Evolutionary conservation across 192 early-diverging fungal genomes (phyloP), one percentile per base, ranked within the genome.

Genomic region (Rhizoclosmatium sp.): DNA sequence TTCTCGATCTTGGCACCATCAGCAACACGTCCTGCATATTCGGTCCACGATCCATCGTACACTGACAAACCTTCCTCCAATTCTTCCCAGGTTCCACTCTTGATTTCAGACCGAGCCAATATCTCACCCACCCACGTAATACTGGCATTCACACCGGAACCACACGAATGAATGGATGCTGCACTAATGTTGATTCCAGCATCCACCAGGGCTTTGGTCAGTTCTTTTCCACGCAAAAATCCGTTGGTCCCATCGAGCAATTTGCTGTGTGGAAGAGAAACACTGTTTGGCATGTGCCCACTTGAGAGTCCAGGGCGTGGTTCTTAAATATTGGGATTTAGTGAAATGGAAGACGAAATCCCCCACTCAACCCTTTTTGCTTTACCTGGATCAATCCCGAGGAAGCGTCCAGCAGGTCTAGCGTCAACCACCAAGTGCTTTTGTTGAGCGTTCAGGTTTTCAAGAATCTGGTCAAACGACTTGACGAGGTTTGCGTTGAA

Each of bases 41-140:
- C 78, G 1, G 78, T 80, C 78, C 78, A 80, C 4, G 69, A 72
- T 21, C 78, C 78, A 72, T 80, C 78, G 54, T 80, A 80, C 7
- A 80, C 78, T n/a, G 60, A 65, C 23, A 73, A 40, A 5, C 67
- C 78, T 46, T 80, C 51, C 49, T 80, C 78, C n/a, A 80, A 49
- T n/a, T 80, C 70, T 47, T 64, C 78, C 69, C 69, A 72, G 65
- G 69, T 39, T 3, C 65, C 64, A 42, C 42, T 23, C 47, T 73
- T 71, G 39, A 75, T 60, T 49, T 73, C 69, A 42, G 59, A 62
- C 7, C 70, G 41, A 12, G 78, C 58, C 45, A 80, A 45, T 45
- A 80, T 66, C 10, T 77, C 61, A 46, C 40, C 78, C 12, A 80
- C 59, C 78, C 78, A 80, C 0, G 69, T 71, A 54, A 80, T 73